phyloP scores from a whole-genome alignment of 805 yeast species.

The Starmerella bacillaris region DNA sequence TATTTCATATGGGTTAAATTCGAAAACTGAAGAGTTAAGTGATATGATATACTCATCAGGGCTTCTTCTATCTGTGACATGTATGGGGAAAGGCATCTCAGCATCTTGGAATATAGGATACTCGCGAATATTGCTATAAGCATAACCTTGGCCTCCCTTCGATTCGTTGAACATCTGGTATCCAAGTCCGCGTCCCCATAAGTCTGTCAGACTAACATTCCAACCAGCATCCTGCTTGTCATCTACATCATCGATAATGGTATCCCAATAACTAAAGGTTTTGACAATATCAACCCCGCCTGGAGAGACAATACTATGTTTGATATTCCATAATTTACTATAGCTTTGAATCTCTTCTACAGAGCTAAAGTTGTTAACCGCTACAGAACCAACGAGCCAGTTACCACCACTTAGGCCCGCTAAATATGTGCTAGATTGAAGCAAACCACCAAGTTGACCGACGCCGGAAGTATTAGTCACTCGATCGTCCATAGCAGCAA shows the following conservation, averaged over 20 bases:
- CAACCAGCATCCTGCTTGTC: constrained; percentile 43
- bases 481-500: constrained; percentile 34
- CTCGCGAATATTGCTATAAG: constrained; percentile 37
- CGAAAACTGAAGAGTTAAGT: constrained; percentile 39
- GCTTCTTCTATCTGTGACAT: constrained; percentile 30
- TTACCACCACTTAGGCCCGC: constrained; percentile 59
- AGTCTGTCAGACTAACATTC: constrained; percentile 45
- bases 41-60: constrained; percentile 31
- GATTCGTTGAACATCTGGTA: constrained; percentile 42
- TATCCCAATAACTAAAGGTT: constrained; percentile 13
- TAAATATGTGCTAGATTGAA: constrained; percentile 38
- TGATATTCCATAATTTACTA: constrained; percentile 21
- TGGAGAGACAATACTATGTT: constrained; percentile 17
- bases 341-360: constrained; percentile 18
- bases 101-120: constrained; percentile 40
- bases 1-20: constrained; percentile 35
- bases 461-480: constrained; percentile 22
- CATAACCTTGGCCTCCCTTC: constrained; percentile 38
- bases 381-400: constrained; percentile 42
- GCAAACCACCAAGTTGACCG: constrained; percentile 33
- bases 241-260: constrained; percentile 13
- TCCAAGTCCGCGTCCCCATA: constrained; percentile 57
- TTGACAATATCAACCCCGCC: constrained; percentile 9
- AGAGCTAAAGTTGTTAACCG: constrained; percentile 26
- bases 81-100: constrained; percentile 48